Evolutionary conservation across 352 stramenopile genomes (phyloP), one percentile per base, ranked within the genome.

Genomic region (Phytophthora pluvialis): DNA sequence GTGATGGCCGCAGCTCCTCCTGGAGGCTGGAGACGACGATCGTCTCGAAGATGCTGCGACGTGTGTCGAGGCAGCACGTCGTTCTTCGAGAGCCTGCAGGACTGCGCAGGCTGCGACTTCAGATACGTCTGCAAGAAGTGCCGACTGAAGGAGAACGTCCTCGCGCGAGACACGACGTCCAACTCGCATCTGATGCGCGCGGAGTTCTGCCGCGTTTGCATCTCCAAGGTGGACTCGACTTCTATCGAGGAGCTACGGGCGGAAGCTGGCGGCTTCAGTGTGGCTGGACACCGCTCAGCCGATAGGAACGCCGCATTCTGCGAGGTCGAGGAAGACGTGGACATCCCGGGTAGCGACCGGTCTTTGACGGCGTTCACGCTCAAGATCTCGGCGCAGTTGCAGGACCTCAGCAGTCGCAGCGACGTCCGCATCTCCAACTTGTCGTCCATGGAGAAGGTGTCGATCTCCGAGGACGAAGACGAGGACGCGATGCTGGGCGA

Each of bases 71-170:
- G 56, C 25, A 72, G 18, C 29, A 32, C 65, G 8, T 72, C 57
- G 43, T 69, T 78, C 52, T 78, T 78, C 33, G 65, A 75, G 9
- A 62, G 35, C 44, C 39, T 72, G 16, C 53, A 63, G 18, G 51
- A 62, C 12, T 78, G 70, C 36, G 55, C 65, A 12, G 60, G 70
- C 5, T 78, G 70, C 56, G 53, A 67, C 29, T 74, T 73, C 25
- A 49, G 69, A 52, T 54, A 72, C 38, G 70, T 78, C 13, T 78
- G 70, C 52, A 74, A 54, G 29, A 78, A 78, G 47, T 78, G 70
- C 39, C 65, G 70, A 11, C 29, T 74, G 15, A 72, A 75, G 32
- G 70, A 78, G 43, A 66, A 72, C 36, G 65, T 78, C 25, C 49
- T 78, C 4, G 53, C 56, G 21, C 54, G 70, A 5, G 70, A 78